Conservation (phyloP, 441 rosid species). For the Croton laevigatus region DNA sequence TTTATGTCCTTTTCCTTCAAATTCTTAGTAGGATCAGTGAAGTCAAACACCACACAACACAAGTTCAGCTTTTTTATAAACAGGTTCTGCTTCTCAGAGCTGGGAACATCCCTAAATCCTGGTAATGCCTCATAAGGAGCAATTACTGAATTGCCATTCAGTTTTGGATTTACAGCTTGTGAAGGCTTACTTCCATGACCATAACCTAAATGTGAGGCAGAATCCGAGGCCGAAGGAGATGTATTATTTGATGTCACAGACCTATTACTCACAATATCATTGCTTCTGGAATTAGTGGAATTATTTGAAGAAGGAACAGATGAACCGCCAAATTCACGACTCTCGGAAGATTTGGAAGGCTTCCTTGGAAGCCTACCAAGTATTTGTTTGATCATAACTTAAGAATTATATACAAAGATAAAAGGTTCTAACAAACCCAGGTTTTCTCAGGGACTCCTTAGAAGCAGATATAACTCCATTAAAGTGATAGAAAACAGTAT, state of each 20-base stretch:
- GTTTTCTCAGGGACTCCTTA: conserved; percentile 11
- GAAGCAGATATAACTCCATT: conserved; percentile 22
- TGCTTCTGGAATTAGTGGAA: conserved; percentile 30
- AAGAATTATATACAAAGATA: conserved; percentile 20
- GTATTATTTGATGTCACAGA: conserved; percentile 18
- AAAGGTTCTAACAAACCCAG: conserved; percentile 18
- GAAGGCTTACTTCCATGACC: conserved; percentile 40
- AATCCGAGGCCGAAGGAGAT: conserved; percentile 24
- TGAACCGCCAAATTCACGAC: conserved; percentile 44
- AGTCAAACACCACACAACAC: conserved; percentile 60
- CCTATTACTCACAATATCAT: conserved; percentile 29
- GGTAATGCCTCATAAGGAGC: conserved; percentile 60
- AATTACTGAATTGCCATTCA: conserved; percentile 26
- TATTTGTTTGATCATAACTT: conserved; percentile 74
- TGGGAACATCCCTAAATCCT: conserved; percentile 55
- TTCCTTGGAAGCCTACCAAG: conserved; percentile 76
- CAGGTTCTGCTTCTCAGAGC: conserved; percentile 56
- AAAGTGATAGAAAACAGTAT: conserved; percentile 1
- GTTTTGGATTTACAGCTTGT: conserved; percentile 28
- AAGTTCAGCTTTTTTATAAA: conserved; percentile 50
- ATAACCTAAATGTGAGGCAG: conserved; percentile 29
- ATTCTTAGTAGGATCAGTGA: conserved; percentile 57
- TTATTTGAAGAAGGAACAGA: conserved; percentile 33
- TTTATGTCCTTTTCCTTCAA: conserved; percentile 71
- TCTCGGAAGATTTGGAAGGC: conserved; percentile 55